Conservation (phyloP, 2,329 filamentous ascomycete genomes). For the Diaporthe vexans region DNA sequence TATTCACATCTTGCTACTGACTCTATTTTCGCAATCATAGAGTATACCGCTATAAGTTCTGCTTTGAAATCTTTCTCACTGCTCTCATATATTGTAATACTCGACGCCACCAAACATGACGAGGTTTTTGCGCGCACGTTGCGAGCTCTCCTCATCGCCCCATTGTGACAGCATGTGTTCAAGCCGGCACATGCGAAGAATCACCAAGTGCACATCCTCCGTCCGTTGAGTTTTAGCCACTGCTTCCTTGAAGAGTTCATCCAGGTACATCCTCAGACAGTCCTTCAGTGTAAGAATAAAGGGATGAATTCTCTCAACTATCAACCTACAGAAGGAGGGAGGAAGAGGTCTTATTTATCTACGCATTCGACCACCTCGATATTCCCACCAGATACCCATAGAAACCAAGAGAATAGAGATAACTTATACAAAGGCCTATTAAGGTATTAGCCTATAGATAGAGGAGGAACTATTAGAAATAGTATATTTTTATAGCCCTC, state of each 20-base stretch:
- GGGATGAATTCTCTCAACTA: no score
- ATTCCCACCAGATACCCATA: no score
- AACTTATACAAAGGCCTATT: no score
- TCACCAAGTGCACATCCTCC: neutral
- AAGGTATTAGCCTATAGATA: no score
- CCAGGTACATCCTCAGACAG: neutral
- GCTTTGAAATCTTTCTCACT: neutral
- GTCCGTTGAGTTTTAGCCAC: neutral
- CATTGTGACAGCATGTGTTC: slow-evolving; percentile 5
- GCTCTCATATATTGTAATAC: neutral
- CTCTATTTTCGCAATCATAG: neutral
- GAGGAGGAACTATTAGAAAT: no score
- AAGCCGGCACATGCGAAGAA: slow-evolving; percentile 2
- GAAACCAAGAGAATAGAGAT: no score
- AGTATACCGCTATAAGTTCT: neutral
- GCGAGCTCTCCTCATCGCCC: slow-evolving; percentile 7
- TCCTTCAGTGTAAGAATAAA: no score
- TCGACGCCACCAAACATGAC: neutral
- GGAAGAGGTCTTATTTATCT: no score
- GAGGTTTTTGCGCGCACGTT: neutral
- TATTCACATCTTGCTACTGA: neutral
- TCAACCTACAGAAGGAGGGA: no score
- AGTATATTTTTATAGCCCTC: no score
- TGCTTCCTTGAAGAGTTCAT: slow-evolving; percentile 17
- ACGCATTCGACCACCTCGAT: no score